A percentile compares a stretch with the other conserved stretches of the same genome.
Evolutionary conservation across 169 alveolate species (phyloP).

Genomic region (Plasmodium ovale): DNA sequence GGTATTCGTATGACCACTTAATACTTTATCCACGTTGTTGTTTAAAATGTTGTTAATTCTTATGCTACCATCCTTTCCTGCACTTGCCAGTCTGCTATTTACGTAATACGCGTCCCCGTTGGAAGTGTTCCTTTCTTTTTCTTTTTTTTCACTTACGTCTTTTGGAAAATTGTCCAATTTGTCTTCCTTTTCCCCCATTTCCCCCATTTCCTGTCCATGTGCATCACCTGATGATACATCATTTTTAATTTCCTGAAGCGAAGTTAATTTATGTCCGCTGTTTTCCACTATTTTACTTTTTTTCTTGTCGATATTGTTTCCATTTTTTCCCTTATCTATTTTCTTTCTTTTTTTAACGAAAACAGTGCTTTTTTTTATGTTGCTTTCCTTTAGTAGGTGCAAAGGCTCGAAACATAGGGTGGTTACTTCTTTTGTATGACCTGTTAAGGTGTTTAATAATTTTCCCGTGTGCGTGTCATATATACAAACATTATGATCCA

Average conservation of each 20-base stretch:
- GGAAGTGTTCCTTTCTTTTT: neutral
- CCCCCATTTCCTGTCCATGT: neutral
- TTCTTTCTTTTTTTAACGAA: constrained; percentile 15
- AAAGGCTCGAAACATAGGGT: constrained; percentile 93
- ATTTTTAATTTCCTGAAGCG: neutral
- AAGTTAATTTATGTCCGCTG: too few relatives aligned
- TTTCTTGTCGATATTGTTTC: neutral
- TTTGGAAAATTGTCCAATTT: neutral
- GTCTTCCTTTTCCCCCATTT: neutral
- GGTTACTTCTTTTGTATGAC: constrained; percentile 84
- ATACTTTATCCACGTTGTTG: constrained; percentile 85
- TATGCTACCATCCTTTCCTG: constrained; percentile 91
- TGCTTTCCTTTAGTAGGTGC: constrained; percentile 80
- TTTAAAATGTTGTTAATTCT: constrained; percentile 93
- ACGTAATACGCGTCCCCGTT: constrained; percentile 19
- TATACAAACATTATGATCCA: constrained; percentile 89
- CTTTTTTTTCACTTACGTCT: neutral
- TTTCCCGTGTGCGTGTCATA: constrained; percentile 88
- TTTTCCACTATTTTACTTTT: constrained; percentile 12
- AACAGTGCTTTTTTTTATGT: constrained; percentile 11
- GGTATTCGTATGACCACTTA: constrained; percentile 93
- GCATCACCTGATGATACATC: neutral
- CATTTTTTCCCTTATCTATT: neutral
- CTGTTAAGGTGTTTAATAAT: constrained; percentile 70
- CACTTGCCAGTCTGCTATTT: constrained; percentile 65